Percentiles rank a stretch among this genome's conserved stretches.
These are phyloP conservation scores for Penstemon barbatus DNA, from an alignment of 257 asterid species.

Conservation along the genomic window DNA sequence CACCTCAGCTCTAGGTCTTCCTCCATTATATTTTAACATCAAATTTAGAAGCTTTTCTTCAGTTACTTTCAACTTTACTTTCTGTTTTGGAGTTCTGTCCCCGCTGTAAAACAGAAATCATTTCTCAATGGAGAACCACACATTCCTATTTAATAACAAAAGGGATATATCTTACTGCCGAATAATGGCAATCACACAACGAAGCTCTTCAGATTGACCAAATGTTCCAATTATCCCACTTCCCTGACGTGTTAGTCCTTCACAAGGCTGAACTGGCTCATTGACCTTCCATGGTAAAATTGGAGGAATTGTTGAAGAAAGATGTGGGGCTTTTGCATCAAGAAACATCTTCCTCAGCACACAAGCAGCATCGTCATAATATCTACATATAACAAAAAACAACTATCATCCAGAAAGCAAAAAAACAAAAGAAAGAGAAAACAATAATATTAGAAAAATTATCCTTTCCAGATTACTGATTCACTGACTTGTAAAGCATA, in stretches of 20 bases:
- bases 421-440: neutral
- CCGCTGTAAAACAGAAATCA: conserved; percentile 62
- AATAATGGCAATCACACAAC: conserved; percentile 86
- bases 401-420: conserved; percentile 11
- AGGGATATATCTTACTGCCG: conserved; percentile 72
- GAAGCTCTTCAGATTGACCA: conserved; percentile 95
- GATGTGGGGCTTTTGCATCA: conserved; percentile 98
- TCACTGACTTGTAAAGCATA: neutral
- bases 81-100: conserved; percentile 98
- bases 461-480: neutral
- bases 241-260: conserved; percentile 93
- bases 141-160: neutral
- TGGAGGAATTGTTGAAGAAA: conserved; percentile 84
- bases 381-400: conserved; percentile 47
- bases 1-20: conserved; percentile 95
- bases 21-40: conserved; percentile 94
- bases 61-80: conserved; percentile 93
- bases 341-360: conserved; percentile 91
- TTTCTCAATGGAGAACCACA: conserved; percentile 26
- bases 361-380: conserved; percentile 94
- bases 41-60: conserved; percentile 92
- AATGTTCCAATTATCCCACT: conserved; percentile 89
- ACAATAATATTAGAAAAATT: neutral
- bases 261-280: conserved; percentile 80
- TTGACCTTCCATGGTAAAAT: conserved; percentile 86